Evolutionary conservation across 768 basidiomycete species (phyloP), one percentile per base, ranked within the genome.

Genomic region (Mycena belliarum): DNA sequence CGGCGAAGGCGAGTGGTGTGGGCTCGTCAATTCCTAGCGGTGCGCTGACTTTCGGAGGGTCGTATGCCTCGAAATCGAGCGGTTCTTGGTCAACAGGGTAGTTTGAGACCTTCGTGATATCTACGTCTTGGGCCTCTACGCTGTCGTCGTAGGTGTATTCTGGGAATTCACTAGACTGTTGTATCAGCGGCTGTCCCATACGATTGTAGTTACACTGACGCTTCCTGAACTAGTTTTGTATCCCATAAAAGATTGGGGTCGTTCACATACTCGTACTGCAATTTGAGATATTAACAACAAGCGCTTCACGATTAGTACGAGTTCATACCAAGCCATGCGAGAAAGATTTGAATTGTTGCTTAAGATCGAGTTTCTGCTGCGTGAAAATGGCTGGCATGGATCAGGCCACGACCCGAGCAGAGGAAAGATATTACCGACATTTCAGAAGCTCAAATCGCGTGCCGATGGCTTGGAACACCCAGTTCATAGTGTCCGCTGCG

Each of bases 261-360:
- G 38, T 63, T 63, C 16, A 20, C 9, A 18, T 60, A 57, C 49
- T 60, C 54, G 26, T 56, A 60, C 61, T 63, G 37, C 10, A 38
- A 35, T 15, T 25, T 6, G 35, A 42, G 52, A 21, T 2, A 45
- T 38, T 15, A 18, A 29, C 2, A 2, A 33, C 3, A 9, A 8
- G 28, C 7, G 4, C 11, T 44, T 4, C 11, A 9, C 2, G 21
- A 20, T 38, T n/a, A 41, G 23, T 41, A 32, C 12, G 7, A 35
- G 14, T 11, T 61, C 66, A 11, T 52, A 69, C 70, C 45, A 72
- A n/a, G 1, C 67, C 69, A 51, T 65, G 63, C 1, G 71, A 61
- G 37, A 67, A 66, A 0, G 45, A 49, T 23, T 63, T 61, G 44
- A 70, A 70, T 35, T 59, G 58, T 15, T 59, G 52, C 20, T 37